Evolutionary conservation across 306 rosid species (phyloP).

Genomic region (Dicorynia guianensis): DNA sequence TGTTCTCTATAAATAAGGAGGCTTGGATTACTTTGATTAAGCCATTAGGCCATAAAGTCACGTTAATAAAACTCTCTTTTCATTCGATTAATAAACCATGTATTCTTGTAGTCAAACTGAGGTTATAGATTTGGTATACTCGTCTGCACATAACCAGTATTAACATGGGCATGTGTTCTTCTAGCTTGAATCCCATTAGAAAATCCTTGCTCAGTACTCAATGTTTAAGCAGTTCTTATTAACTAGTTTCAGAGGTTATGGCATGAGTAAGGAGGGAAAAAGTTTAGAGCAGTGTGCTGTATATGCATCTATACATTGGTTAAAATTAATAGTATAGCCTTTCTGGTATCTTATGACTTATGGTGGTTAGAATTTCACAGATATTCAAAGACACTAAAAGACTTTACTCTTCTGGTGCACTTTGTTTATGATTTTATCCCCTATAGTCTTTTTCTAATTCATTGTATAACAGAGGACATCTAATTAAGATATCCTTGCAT

Average conservation of each 20-base stretch:
- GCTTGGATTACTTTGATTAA: too few species aligned
- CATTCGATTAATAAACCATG: too few species aligned
- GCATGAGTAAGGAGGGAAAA: background rate
- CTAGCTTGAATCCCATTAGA: background rate
- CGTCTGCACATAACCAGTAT: background rate
- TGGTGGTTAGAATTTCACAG: background rate
- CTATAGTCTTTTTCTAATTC: background rate
- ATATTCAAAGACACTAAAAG: background rate
- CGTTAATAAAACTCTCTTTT: too few species aligned
- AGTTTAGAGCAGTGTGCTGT: background rate
- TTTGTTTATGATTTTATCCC: background rate
- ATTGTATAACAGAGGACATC: background rate
- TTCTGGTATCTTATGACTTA: background rate
- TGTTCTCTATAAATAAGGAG: too few species aligned
- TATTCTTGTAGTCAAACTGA: background rate
- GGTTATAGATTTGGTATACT: background rate
- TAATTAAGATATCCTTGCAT: background rate
- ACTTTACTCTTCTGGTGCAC: background rate
- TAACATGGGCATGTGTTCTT: background rate
- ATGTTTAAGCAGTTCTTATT: background rate
- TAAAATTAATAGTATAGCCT: background rate
- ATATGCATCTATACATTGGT: background rate
- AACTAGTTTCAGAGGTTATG: background rate
- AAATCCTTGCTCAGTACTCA: background rate
- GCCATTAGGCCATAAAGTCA: too few species aligned